Percentiles rank a stretch among this genome's conserved stretches.
Conservation (phyloP, 495 filamentous ascomycete genomes). For the Podospora sp. region DNA sequence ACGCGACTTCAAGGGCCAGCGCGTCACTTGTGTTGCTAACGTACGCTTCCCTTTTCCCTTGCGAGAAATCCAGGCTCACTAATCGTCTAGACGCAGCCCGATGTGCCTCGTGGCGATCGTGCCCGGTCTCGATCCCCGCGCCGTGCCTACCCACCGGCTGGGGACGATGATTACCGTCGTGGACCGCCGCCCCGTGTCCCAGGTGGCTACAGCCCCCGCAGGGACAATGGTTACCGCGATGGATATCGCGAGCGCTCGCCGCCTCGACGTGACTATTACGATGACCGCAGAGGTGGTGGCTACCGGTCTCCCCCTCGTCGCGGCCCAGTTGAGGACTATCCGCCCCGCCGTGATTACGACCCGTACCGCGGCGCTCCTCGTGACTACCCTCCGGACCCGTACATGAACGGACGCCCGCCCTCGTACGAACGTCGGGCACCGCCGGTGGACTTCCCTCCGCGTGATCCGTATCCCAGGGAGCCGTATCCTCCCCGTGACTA, state of each 20-base stretch:
- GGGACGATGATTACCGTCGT: slow-evolving; percentile 76
- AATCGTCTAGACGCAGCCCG: slow-evolving; percentile 52
- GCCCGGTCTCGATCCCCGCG: slow-evolving; percentile 70
- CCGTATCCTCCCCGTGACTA: slow-evolving; percentile 50
- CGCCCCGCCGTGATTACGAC: slow-evolving; percentile 63
- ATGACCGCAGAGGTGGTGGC: slow-evolving; percentile 67
- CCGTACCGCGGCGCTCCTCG: slow-evolving; percentile 54
- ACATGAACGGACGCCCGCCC: slow-evolving; percentile 61
- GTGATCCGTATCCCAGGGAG: slow-evolving; percentile 55
- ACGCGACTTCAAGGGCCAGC: slow-evolving; percentile 84
- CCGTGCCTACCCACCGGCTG: slow-evolving; percentile 64
- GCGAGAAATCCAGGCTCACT: not conserved
- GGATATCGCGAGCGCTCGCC: slow-evolving; percentile 87
- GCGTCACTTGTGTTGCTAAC: slow-evolving; percentile 82
- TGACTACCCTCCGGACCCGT: slow-evolving; percentile 66
- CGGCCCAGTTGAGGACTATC: slow-evolving; percentile 77
- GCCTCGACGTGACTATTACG: slow-evolving; percentile 78
- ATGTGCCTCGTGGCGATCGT: slow-evolving; percentile 66
- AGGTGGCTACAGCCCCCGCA: slow-evolving; percentile 68
- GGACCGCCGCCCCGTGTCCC: slow-evolving; percentile 57
- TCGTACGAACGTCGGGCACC: slow-evolving; percentile 61
- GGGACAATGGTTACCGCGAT: slow-evolving; percentile 54
- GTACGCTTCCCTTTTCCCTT: slow-evolving; percentile 46
- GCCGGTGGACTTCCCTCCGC: slow-evolving; percentile 52
- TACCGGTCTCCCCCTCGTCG: slow-evolving; percentile 77